Percentiles rank a stretch among this genome's conserved stretches.
Conservation (phyloP, 441 rosid species). For the Adansonia madagascariensis region DNA sequence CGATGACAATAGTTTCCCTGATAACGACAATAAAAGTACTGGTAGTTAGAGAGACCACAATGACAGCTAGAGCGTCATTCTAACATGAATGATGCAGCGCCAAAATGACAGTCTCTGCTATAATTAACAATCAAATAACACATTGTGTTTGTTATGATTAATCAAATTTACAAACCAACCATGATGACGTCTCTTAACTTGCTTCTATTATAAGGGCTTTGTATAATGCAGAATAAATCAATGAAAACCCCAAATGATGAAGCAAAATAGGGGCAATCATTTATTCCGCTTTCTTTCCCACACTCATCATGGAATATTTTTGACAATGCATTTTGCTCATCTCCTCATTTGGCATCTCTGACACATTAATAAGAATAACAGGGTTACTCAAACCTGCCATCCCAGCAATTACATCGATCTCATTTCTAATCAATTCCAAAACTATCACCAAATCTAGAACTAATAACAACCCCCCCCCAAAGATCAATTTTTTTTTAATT, state of each 20-base stretch:
- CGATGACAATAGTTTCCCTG: neutral
- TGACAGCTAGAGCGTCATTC: neutral
- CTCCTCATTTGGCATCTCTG: neutral
- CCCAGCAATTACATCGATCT: neutral
- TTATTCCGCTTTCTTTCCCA: conserved; percentile 5
- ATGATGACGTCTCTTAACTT: neutral
- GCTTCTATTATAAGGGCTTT: neutral
- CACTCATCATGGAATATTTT: conserved; percentile 10
- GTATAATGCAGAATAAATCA: neutral
- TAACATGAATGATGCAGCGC: neutral
- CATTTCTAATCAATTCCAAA: neutral
- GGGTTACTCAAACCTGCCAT: neutral
- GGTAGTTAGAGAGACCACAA: conserved; percentile 7
- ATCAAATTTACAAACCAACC: neutral
- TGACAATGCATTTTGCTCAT: conserved; percentile 18
- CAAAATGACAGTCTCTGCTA: neutral
- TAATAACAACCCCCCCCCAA: neutral
- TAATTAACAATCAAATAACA: neutral
- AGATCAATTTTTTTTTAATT: neutral
- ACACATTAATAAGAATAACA: neutral
- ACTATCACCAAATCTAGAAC: neutral
- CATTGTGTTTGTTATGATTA: neutral
- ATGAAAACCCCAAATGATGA: neutral
- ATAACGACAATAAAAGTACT: conserved; percentile 11
- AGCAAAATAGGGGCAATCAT: neutral